Percentiles rank a stretch among this genome's conserved stretches.
These are phyloP conservation scores for Yamadazyma olivae DNA, from an alignment of 805 yeast species.

Conservation along the genomic window DNA sequence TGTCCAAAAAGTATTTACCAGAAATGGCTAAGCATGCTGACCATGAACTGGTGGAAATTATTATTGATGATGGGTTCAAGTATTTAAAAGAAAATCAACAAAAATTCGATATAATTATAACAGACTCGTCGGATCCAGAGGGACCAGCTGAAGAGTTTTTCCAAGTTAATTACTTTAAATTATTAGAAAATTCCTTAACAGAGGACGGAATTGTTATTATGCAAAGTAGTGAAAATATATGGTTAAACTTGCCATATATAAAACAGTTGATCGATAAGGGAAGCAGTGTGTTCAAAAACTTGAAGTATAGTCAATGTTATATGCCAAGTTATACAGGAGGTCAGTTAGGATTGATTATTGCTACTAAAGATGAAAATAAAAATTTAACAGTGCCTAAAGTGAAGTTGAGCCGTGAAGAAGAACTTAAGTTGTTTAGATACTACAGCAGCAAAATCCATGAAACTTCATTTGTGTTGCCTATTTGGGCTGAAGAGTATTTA, in stretches of 20 bases:
- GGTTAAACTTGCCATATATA: slow-evolving; percentile 63
- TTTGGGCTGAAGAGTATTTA: slow-evolving; percentile 56
- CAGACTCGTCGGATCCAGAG: slow-evolving; percentile 93
- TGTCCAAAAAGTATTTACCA: slow-evolving; percentile 71
- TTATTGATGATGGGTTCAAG: slow-evolving; percentile 81
- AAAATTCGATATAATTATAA: slow-evolving; percentile 78
- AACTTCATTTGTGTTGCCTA: slow-evolving; percentile 75
- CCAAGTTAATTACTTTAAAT: slow-evolving; percentile 69
- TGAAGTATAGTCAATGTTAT: slow-evolving; percentile 70
- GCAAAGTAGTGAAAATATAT: slow-evolving; percentile 74
- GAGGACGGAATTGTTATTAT: slow-evolving; percentile 70
- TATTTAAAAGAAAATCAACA: slow-evolving; percentile 45
- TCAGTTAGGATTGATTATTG: slow-evolving; percentile 75
- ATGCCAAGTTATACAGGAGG: slow-evolving; percentile 90
- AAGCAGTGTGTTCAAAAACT: slow-evolving; percentile 54
- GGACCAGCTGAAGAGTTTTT: slow-evolving; percentile 93
- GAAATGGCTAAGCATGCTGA: slow-evolving; percentile 65
- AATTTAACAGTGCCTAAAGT: slow-evolving; percentile 54
- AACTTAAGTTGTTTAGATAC: slow-evolving; percentile 53
- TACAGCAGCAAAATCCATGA: slow-evolving; percentile 65
- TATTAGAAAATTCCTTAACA: slow-evolving; percentile 61
- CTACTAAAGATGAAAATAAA: slow-evolving; percentile 52
- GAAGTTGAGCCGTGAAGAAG: slow-evolving; percentile 39
- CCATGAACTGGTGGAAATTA: slow-evolving; percentile 63
- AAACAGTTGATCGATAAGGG: slow-evolving; percentile 47